Evolutionary conservation across 2,329 filamentous ascomycete genomes (phyloP).

Genomic region (Nothophaeocryptopus gaeumannii): DNA sequence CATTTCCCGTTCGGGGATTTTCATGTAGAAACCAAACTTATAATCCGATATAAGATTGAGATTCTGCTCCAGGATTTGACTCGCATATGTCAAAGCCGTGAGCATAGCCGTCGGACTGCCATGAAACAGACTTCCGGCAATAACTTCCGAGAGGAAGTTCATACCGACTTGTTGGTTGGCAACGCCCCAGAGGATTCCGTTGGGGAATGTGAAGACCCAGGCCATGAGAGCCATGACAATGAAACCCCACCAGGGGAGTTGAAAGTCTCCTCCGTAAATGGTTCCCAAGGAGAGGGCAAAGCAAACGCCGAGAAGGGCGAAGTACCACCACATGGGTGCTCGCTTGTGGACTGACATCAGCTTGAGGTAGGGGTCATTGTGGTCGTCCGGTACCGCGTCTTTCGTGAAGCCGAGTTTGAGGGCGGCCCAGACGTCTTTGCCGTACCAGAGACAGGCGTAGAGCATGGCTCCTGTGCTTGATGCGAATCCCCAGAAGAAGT

Average conservation of each 20-base stretch:
- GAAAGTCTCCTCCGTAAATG: constrained; percentile 30
- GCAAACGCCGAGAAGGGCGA: constrained; percentile 28
- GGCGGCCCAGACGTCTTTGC: constrained; percentile 19
- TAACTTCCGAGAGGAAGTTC: constrained; percentile 32
- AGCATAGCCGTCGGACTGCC: constrained; percentile 34
- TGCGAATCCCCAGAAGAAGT: constrained; percentile 38
- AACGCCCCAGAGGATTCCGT: constrained; percentile 20
- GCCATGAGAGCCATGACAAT: constrained; percentile 29
- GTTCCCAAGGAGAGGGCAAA: constrained; percentile 29
- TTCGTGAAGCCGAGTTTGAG: constrained; percentile 22
- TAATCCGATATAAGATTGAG: constrained; percentile 37
- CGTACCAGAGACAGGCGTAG: constrained; percentile 33
- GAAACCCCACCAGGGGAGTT: constrained; percentile 36
- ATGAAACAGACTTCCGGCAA: constrained; percentile 32
- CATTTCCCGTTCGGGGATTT: constrained; percentile 39
- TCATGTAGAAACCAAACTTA: constrained; percentile 42
- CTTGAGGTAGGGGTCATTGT: constrained; percentile 34
- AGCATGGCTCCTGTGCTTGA: constrained; percentile 33
- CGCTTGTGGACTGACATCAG: constrained; percentile 30
- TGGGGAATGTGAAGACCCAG: constrained; percentile 32
- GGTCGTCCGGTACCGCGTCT: constrained; percentile 21
- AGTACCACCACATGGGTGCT: constrained; percentile 36
- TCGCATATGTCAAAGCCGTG: constrained; percentile 33
- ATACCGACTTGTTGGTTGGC: constrained; percentile 9
- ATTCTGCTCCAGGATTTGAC: constrained; percentile 37